Percentiles rank a stretch among this genome's conserved stretches.
Conservation (phyloP, 495 filamentous ascomycete species). For the Trichoderma gamsii region DNA sequence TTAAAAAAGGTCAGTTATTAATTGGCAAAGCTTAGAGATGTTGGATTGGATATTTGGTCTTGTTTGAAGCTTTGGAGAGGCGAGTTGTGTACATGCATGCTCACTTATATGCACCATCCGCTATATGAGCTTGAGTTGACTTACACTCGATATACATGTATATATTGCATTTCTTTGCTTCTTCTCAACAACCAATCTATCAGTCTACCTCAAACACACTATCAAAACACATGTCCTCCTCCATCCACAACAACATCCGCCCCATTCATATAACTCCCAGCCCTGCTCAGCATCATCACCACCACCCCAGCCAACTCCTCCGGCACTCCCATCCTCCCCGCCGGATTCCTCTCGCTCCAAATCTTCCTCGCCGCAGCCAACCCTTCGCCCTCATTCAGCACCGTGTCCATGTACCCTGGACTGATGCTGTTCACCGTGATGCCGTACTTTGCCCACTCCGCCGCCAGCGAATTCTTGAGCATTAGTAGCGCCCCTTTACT, state of each 20-base stretch:
- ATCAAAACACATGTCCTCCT: constrained; percentile 20
- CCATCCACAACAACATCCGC: constrained; percentile 38
- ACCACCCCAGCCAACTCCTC: constrained; percentile 62
- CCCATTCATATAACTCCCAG: constrained; percentile 65
- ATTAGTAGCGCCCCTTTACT: constrained; percentile 59
- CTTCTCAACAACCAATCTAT: neutral
- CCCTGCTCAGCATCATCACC: constrained; percentile 56
- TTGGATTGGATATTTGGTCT: too few relatives aligned
- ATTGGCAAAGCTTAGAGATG: too few relatives aligned
- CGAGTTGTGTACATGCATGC: too few relatives aligned
- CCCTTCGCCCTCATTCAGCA: constrained; percentile 63
- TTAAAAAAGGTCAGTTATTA: too few relatives aligned
- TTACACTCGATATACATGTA: neutral
- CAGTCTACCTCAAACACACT: too few relatives aligned
- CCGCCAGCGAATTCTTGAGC: constrained; percentile 56
- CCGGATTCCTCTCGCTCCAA: constrained; percentile 59
- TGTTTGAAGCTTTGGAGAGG: too few relatives aligned
- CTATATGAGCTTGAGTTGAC: too few relatives aligned
- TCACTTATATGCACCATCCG: too few relatives aligned
- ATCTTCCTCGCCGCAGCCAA: constrained; percentile 47
- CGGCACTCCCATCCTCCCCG: constrained; percentile 62
- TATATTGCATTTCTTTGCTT: neutral
- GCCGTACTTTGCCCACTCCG: constrained; percentile 56
- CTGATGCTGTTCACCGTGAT: constrained; percentile 66
- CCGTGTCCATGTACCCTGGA: constrained; percentile 77